Evolutionary conservation across 352 stramenopile genomes (phyloP), one percentile per base, ranked within the genome.

Genomic region (Phytophthora citricola): DNA sequence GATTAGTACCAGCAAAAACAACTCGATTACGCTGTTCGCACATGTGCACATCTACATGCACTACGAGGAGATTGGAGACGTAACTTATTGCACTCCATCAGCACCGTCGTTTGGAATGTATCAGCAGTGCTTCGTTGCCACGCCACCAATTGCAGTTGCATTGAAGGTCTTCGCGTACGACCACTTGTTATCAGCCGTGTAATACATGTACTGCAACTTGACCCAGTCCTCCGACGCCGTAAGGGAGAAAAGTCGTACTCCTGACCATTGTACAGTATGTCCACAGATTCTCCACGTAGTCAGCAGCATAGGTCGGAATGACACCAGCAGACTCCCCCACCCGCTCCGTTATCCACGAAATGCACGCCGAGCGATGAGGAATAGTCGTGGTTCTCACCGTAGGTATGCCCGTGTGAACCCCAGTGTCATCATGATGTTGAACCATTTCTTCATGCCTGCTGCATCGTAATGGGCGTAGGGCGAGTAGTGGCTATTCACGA

Each of bases 171-270:
- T 74, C 5, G 71, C 60, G 48, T 86, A 88, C 32, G 59, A 56
- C 83, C 83, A 92, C 43, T 63, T 73, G 27, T 63, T 51, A 64
- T 91, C 81, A 38, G 82, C 77, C 14, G 79, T 91, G 40, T 89
- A 67, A 20, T 20, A 20, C 17, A 20, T 20, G 58, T 87, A 91
- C 64, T 85, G 79, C 47, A 89, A 53, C 54, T 90, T 83, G 22
- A 89, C 53, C 81, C 81, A 91, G 32, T 85, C 73, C 24, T 83
- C 74, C 3, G 73, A 83, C 3, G 78, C 66, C 10, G 63, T 76
- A 12, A 92, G 36, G 29, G 75, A 73, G 58, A 92, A 91, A 90
- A 83, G 5, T 79, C 83, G 34, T 90, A 92, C 54, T 85, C 79
- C n/a, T 80, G 70, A 17, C 81, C 78, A 9, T 67, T 60, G 38